Base-by-base conservation (phyloP, 2,329 filamentous ascomycete genomes). In the Xenosphaeropsis pyriputrescens region DNA sequence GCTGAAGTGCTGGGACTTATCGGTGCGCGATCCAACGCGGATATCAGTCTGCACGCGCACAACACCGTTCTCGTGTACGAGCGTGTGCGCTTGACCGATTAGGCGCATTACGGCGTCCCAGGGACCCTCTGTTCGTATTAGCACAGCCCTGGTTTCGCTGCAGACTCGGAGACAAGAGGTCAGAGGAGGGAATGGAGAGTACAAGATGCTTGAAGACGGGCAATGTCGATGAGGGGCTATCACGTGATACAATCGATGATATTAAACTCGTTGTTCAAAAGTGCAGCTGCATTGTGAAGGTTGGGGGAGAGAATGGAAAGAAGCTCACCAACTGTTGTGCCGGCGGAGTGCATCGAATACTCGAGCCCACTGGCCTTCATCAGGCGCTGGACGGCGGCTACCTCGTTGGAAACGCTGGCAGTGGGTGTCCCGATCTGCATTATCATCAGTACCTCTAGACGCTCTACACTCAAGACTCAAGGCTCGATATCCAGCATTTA, bases 261-360 rank as follows among this genome's bases (percentile, higher is more conserved):
- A 32, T 35, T 35, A 18, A 6, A 8, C 18, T 26, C 14, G 32
- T 34, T 18, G 35, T 29, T 19, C 3, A 40, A 31, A 18, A 30
- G n/a, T n/a, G n/a, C n/a, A 35, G 32, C 16, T 16, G 30, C 30
- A 35, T 18, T 37, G 18, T 26, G 7, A 22, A 32, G 18, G 7
- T 33, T 22, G 32, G 38, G 12, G 18, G n/a, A 32, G 29, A 29
- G 18, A 35, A 19, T 39, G 33, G 30, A 39, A 19, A 22, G 18
- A 6, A 16, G 65, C 77, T 41, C 64, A 91, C 85, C 86, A 39
- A 96, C 72, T 0, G 89, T 96, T 0, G 89, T 95, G 11, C 89
- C 91, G 2, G 86, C 88, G 18, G 84, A 88, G 61, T 96, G 89
- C 85, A 96, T 91, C 34, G 72, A 77, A 56, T 88, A 89, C 45